A percentile compares a stretch with the other conserved stretches of the same genome.
These are phyloP conservation scores for Aspergillus aculeatinus DNA, from an alignment of 2,329 filamentous ascomycete genomes.

Conservation along the genomic window DNA sequence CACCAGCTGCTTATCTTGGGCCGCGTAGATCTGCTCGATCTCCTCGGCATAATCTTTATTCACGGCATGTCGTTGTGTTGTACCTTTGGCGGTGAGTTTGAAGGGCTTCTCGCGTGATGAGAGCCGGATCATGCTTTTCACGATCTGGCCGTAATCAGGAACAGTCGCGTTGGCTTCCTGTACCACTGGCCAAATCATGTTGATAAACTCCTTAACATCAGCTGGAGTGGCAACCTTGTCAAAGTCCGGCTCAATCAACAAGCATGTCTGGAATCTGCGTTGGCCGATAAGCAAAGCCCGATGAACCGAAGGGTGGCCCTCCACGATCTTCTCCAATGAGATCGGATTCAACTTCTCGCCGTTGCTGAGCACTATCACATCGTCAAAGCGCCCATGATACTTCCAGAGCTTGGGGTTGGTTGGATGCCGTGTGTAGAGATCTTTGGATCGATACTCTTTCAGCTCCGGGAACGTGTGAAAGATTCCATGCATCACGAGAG, in stretches of 20 bases:
- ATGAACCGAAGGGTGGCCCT: constrained; percentile 31
- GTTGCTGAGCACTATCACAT: constrained; percentile 46
- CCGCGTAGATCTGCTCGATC: constrained; percentile 48
- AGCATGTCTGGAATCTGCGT: constrained; percentile 34
- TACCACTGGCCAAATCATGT: constrained; percentile 48
- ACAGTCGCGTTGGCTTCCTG: constrained; percentile 45
- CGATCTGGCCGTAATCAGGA: constrained; percentile 45
- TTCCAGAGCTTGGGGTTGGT: constrained; percentile 10
- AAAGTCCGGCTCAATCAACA: constrained; percentile 39
- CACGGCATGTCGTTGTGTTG: constrained; percentile 44
- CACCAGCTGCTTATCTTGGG: neutral
- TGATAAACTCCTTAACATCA: constrained; percentile 27
- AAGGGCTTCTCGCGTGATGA: constrained; percentile 47
- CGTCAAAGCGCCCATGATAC: constrained; percentile 30
- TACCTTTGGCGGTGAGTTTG: constrained; percentile 48
- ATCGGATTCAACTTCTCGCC: constrained; percentile 49
- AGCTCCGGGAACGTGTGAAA: constrained; percentile 26
- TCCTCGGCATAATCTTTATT: constrained; percentile 44
- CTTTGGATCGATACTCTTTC: constrained; percentile 9
- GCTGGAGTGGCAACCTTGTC: neutral
- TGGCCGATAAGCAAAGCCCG: constrained; percentile 39
- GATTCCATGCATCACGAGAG: constrained; percentile 4
- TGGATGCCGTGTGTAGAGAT: constrained; percentile 11
- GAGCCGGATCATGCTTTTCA: constrained; percentile 44
- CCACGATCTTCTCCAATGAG: constrained; percentile 39